Percentiles rank a stretch among this genome's conserved stretches.
phyloP scores from a whole-genome alignment of 345 rosid species.

The Pistacia integerrima region DNA sequence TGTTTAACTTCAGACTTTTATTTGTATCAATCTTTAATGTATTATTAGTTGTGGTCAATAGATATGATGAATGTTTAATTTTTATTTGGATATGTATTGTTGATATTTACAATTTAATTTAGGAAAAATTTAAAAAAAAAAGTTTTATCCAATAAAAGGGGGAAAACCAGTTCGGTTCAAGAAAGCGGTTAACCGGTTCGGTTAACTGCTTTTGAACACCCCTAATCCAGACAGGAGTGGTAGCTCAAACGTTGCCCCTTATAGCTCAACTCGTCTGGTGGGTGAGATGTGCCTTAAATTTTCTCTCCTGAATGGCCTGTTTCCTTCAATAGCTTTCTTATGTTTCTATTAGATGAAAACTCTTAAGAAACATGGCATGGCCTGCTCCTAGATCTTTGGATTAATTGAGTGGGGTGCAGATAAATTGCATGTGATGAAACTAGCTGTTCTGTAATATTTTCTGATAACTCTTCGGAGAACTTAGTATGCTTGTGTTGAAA shows the following conservation, averaged over 20 bases:
- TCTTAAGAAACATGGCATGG: neutral
- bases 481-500: neutral
- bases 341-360: neutral
- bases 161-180: too few species aligned
- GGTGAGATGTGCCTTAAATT: neutral
- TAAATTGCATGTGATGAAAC: neutral
- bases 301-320: neutral
- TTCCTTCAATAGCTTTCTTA: neutral
- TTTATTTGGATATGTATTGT: too few species aligned
- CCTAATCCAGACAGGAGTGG: neutral
- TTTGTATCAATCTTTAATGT: too few species aligned
- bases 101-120: too few species aligned
- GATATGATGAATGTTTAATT: too few species aligned
- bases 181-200: too few species aligned
- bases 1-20: too few species aligned
- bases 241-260: neutral
- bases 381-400: neutral
- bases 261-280: neutral
- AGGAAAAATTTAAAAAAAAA: too few species aligned
- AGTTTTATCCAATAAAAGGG: too few species aligned
- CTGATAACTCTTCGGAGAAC: neutral
- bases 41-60: too few species aligned
- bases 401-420: neutral
- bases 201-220: too few species aligned
- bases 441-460: neutral